Evolutionary conservation across 2,329 filamentous ascomycete genomes (phyloP).

Genomic region (Endothia cerciana): DNA sequence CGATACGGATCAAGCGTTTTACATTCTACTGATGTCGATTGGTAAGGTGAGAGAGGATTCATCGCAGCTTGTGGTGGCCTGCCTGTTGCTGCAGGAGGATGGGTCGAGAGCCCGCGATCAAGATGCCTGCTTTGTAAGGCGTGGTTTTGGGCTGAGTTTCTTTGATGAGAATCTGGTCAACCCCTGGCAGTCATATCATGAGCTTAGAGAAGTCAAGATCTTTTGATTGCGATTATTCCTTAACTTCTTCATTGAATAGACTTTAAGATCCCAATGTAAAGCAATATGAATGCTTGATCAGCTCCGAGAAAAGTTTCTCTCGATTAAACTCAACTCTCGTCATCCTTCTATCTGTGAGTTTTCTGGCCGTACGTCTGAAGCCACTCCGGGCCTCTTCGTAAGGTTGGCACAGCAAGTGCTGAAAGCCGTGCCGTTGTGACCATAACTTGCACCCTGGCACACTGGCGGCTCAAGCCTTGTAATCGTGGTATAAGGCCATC

Average conservation of each 20-base stretch:
- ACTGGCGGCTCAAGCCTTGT: neutral
- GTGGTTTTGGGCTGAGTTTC: neutral
- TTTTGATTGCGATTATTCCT: too few species aligned
- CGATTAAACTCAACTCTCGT: too few species aligned
- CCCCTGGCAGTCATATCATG: neutral
- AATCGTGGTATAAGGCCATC: neutral
- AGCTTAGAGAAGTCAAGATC: neutral
- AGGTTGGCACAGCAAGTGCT: neutral
- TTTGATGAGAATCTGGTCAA: neutral
- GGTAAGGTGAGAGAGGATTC: neutral
- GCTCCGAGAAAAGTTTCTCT: too few species aligned
- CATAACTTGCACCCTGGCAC: neutral
- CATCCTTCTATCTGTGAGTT: neutral
- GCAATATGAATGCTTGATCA: too few species aligned
- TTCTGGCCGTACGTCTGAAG: neutral
- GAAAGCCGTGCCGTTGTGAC: neutral
- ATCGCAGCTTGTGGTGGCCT: neutral
- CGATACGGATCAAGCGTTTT: neutral
- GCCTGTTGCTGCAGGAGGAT: neutral
- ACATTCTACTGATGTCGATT: neutral
- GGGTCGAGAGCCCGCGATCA: neutral
- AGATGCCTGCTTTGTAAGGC: neutral
- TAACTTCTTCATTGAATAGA: neutral
- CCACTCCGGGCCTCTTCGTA: slow-evolving; percentile 4
- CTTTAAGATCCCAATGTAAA: too few species aligned